Evolutionary conservation across 2,329 filamentous ascomycete genomes (phyloP).

Genomic region (Aaosphaeria arxii): DNA sequence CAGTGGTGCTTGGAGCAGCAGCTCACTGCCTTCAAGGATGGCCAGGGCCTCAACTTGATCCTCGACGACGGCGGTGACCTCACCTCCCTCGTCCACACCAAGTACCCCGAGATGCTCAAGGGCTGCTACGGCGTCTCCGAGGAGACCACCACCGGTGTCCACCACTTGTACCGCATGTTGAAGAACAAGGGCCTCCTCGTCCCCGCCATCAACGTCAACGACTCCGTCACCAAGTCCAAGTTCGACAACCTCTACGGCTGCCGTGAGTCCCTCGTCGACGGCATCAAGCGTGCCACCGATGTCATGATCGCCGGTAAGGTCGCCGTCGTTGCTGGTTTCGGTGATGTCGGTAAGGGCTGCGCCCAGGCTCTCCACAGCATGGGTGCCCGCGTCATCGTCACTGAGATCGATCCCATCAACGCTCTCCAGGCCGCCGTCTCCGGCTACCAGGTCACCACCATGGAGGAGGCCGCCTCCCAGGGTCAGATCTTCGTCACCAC

Average conservation of each 20-base stretch:
- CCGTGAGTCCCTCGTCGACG: slow-evolving; percentile 97
- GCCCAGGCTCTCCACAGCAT: slow-evolving; percentile 93
- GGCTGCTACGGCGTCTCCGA: slow-evolving; percentile 98
- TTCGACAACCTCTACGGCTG: slow-evolving; percentile 99
- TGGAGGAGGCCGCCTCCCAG: slow-evolving; percentile 87
- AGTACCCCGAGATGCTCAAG: slow-evolving; percentile 98
- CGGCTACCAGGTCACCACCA: slow-evolving; percentile 93
- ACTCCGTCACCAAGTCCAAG: slow-evolving; percentile 99
- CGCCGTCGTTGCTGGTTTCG: slow-evolving; percentile 94
- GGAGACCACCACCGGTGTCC: slow-evolving; percentile 99
- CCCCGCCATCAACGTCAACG: slow-evolving; percentile 97
- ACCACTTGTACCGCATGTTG: slow-evolving; percentile 98
- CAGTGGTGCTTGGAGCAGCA: slow-evolving; percentile 99
- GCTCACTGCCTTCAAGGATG: slow-evolving; percentile 92
- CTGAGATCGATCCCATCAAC: slow-evolving; percentile 99
- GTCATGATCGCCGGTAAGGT: slow-evolving; percentile 99
- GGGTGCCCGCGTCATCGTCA: slow-evolving; percentile 94
- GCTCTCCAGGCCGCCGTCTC: slow-evolving; percentile 98
- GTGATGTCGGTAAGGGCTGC: slow-evolving; percentile 99
- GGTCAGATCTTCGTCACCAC: slow-evolving; percentile 99
- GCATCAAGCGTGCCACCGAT: slow-evolving; percentile 99
- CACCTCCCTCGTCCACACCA: slow-evolving; percentile 91
- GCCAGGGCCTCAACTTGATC: slow-evolving; percentile 96
- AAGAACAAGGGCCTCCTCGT: slow-evolving; percentile 76
- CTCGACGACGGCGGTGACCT: slow-evolving; percentile 98